Percentiles rank a stretch among this genome's conserved stretches.
Evolutionary conservation across 2,329 filamentous ascomycete species (phyloP).

Genomic region (Trichothecium sympodiale): DNA sequence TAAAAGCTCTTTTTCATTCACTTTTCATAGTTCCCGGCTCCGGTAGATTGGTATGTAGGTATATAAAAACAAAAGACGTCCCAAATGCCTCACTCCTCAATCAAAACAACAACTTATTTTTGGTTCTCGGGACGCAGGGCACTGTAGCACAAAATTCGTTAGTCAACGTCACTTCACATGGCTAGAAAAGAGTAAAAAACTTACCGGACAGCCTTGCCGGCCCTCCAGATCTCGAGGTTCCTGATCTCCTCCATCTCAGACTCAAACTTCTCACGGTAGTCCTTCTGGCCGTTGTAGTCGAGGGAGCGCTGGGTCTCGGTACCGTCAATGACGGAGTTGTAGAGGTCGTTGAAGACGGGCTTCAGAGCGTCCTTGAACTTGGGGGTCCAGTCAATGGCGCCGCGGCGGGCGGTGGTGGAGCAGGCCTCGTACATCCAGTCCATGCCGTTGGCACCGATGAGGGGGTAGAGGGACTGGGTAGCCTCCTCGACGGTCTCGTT

Average conservation of each 20-base stretch:
- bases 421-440: conserved; percentile 99
- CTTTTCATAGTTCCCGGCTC: too few relatives aligned
- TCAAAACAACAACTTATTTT: conserved; percentile 39
- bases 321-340: conserved; percentile 84
- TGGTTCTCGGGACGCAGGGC: conserved; percentile 80
- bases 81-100: background rate
- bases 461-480: conserved; percentile 92
- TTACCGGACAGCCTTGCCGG: conserved; percentile 90
- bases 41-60: too few relatives aligned
- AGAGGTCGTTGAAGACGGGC: conserved; percentile 96
- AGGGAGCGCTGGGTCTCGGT: conserved; percentile 92
- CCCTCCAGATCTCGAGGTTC: conserved; percentile 96
- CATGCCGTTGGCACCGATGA: conserved; percentile 97
- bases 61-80: conserved; percentile 4
- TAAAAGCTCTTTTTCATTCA: too few relatives aligned
- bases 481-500: conserved; percentile 99
- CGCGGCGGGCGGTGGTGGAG: conserved; percentile 95
- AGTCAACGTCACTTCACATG: conserved; percentile 4
- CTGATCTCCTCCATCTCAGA: conserved; percentile 98
- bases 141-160: conserved; percentile 27
- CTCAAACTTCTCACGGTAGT: conserved; percentile 97
- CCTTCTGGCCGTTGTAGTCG: conserved; percentile 89
- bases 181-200: conserved; percentile 14
- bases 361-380: conserved; percentile 97
- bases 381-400: conserved; percentile 97